A percentile compares a stretch with the other conserved stretches of the same genome.
Evolutionary conservation across 2,329 filamentous ascomycete species (phyloP).

Genomic region (Trichoderma harzianum): DNA sequence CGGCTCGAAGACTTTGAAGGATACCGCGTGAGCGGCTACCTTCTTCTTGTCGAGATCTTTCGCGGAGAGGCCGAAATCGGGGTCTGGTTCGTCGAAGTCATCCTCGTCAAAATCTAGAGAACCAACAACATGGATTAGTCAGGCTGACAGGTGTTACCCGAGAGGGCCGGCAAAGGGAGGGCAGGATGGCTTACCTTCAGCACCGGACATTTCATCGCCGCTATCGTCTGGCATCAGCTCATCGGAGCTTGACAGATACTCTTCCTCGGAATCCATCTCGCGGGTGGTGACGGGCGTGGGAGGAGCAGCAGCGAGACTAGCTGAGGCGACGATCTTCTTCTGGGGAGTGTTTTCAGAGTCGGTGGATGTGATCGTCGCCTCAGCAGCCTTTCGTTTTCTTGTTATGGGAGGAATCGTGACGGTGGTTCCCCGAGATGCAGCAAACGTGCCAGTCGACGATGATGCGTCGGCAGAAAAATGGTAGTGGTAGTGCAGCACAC

Average conservation of each 20-base stretch:
- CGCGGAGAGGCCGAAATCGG: constrained; percentile 48
- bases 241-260: constrained; percentile 78
- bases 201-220: constrained; percentile 63
- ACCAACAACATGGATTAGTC: constrained; percentile 20
- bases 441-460: constrained; percentile 10
- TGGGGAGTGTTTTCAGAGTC: constrained; percentile 42
- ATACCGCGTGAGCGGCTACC: constrained; percentile 75
- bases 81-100: constrained; percentile 56
- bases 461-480: constrained; percentile 9
- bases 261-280: constrained; percentile 93
- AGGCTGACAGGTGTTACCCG: neutral
- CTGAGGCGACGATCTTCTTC: constrained; percentile 58
- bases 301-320: constrained; percentile 44
- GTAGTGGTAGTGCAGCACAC: neutral
- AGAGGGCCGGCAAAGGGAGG: constrained; percentile 12
- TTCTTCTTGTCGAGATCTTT: constrained; percentile 68
- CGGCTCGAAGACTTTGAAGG: constrained; percentile 78
- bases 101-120: constrained; percentile 52
- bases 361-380: constrained; percentile 56
- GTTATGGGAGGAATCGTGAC: constrained; percentile 58
- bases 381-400: constrained; percentile 62
- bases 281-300: constrained; percentile 56
- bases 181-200: constrained; percentile 41
- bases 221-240: constrained; percentile 74
- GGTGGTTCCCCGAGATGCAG: constrained; percentile 22